phyloP scores from a whole-genome alignment of 352 stramenopile species.

The Globisporangium recalcitrans region DNA sequence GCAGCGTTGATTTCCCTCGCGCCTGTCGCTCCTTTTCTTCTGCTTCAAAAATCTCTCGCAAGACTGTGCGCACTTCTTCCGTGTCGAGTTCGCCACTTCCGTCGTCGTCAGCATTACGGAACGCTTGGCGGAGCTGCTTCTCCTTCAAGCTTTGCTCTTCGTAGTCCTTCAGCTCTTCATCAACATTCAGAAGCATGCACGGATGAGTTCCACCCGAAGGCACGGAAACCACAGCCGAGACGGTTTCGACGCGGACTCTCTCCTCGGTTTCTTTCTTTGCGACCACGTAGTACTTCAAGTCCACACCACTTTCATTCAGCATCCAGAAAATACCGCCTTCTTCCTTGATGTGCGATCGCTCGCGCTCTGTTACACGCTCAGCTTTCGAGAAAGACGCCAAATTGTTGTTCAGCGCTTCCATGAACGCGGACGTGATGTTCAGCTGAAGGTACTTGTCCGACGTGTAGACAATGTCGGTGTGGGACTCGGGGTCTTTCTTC shows the following conservation, averaged over 20 bases:
- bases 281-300: slow-evolving; percentile 79
- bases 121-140: slow-evolving; percentile 79
- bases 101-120: slow-evolving; percentile 70
- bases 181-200: slow-evolving; percentile 56
- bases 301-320: slow-evolving; percentile 73
- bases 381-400: slow-evolving; percentile 60
- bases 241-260: slow-evolving; percentile 40
- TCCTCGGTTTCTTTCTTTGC: slow-evolving; percentile 63
- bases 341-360: slow-evolving; percentile 78
- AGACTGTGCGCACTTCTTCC: slow-evolving; percentile 66
- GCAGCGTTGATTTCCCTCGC: slow-evolving; percentile 9
- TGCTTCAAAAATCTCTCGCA: slow-evolving; percentile 67
- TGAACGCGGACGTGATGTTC: slow-evolving; percentile 81
- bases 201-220: slow-evolving; percentile 41
- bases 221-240: slow-evolving; percentile 51
- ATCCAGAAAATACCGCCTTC: slow-evolving; percentile 82
- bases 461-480: slow-evolving; percentile 65
- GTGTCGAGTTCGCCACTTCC: slow-evolving; percentile 73
- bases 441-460: slow-evolving; percentile 84
- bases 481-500: slow-evolving; percentile 63
- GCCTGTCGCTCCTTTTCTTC: slow-evolving; percentile 45
- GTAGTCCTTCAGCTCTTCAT: slow-evolving; percentile 63
- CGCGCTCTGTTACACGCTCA: slow-evolving; percentile 34
- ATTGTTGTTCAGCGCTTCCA: slow-evolving; percentile 72
- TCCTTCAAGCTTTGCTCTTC: slow-evolving; percentile 82